A percentile compares a stretch with the other conserved stretches of the same genome.
phyloP scores from a whole-genome alignment of 805 yeast genomes.

The Saccharomyces cerevisiae region DNA sequence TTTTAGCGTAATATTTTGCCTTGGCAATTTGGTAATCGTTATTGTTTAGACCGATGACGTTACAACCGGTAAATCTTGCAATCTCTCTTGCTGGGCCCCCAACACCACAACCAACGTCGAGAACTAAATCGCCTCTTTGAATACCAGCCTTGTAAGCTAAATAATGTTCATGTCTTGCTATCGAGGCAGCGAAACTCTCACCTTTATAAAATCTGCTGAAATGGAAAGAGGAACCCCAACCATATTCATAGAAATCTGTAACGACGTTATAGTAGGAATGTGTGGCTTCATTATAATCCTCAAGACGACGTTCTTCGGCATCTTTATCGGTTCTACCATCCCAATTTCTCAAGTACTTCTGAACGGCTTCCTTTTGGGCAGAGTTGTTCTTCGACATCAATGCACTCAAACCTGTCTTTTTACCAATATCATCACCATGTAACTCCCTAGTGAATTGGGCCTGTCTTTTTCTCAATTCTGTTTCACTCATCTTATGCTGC shows the following conservation, averaged over 20 bases:
- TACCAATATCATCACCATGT: constrained; percentile 67
- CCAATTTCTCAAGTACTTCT: constrained; percentile 95
- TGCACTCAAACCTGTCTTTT: constrained; percentile 67
- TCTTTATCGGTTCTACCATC: constrained; percentile 74
- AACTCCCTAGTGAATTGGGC: constrained; percentile 70
- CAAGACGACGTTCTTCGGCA: constrained; percentile 65
- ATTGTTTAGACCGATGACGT: constrained; percentile 85
- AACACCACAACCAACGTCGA: constrained; percentile 98
- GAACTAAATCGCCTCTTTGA: constrained; percentile 70
- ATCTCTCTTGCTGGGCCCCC: constrained; percentile 99
- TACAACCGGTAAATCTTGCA: constrained; percentile 79
- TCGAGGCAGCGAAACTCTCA: constrained; percentile 88
- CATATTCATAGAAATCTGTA: constrained; percentile 97
- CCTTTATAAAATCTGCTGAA: constrained; percentile 90
- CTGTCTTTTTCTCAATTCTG: constrained; percentile 32
- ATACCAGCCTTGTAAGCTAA: constrained; percentile 82
- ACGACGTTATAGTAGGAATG: constrained; percentile 94
- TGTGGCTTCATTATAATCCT: constrained; percentile 83
- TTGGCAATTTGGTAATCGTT: constrained; percentile 94
- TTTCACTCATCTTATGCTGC: constrained; percentile 3
- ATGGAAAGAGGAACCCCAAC: constrained; percentile 99
- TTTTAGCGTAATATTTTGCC: constrained; percentile 72
- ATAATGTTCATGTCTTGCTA: constrained; percentile 95
- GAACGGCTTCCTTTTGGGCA: constrained; percentile 76
- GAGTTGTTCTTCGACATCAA: constrained; percentile 65